Evolutionary conservation across 116 monocot genomes (phyloP).

Genomic region (Iris pallida): DNA sequence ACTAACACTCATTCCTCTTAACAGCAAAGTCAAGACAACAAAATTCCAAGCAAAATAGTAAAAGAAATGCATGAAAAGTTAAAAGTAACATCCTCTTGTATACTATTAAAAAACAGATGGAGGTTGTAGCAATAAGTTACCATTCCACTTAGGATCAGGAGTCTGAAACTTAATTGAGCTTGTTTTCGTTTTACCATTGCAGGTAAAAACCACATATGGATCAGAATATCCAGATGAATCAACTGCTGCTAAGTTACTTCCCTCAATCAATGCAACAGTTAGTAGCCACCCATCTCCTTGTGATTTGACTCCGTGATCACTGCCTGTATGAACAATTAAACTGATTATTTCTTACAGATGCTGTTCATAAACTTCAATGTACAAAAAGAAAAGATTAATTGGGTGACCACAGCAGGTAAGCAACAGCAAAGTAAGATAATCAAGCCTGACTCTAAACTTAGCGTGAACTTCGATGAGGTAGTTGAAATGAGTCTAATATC

Average conservation of each 20-base stretch:
- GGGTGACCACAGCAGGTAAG: no score
- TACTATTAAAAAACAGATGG: no score
- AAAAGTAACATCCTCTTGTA: neutral
- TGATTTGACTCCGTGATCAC: slow-evolving; percentile 90
- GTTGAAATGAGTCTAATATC: no score
- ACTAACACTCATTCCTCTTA: no score
- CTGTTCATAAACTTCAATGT: no score
- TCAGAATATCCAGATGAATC: slow-evolving; percentile 65
- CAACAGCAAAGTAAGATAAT: no score
- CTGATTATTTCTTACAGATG: no score
- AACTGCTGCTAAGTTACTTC: slow-evolving; percentile 51
- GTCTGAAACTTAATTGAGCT: slow-evolving; percentile 94
- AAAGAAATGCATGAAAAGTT: neutral
- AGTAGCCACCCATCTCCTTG: slow-evolving; percentile 88
- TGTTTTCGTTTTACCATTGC: slow-evolving; percentile 76
- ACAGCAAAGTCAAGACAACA: no score
- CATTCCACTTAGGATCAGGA: slow-evolving; percentile 85
- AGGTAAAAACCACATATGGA: slow-evolving; percentile 83
- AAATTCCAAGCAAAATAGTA: no score
- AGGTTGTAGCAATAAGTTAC: slow-evolving; percentile 26
- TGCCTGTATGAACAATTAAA: slow-evolving; percentile 26
- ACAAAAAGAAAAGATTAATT: no score
- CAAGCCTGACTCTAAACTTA: no score
- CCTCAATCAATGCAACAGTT: slow-evolving; percentile 86
- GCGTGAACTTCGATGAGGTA: no score